A percentile compares a stretch with the other conserved stretches of the same genome.
phyloP scores from a whole-genome alignment of 257 asterid genomes.

The Forsythia viridissima region DNA sequence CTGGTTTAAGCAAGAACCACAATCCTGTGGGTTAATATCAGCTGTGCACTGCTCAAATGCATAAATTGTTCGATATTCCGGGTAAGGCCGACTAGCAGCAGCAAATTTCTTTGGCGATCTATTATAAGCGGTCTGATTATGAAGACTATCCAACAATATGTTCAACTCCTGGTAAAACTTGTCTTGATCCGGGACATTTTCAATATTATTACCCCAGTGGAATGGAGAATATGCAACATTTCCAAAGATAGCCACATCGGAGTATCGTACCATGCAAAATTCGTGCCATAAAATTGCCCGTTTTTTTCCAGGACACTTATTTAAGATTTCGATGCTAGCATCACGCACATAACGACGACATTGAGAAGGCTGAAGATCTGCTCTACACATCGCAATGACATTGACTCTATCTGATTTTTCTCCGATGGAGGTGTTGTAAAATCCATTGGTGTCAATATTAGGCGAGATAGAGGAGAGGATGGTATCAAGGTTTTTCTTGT shows the following conservation, averaged over 20 bases:
- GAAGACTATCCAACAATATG: constrained; percentile 17
- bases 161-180: constrained; percentile 17
- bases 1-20: not conserved
- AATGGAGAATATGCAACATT: too few relatives aligned
- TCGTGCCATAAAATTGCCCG: too few relatives aligned
- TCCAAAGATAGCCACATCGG: too few relatives aligned
- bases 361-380: constrained; percentile 1
- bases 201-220: too few relatives aligned
- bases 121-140: constrained; percentile 8
- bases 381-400: constrained; percentile 26
- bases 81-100: not conserved
- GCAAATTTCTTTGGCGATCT: constrained; percentile 22
- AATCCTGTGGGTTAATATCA: not conserved
- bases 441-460: constrained; percentile 4
- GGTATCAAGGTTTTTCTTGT: constrained; percentile 20
- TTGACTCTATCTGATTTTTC: constrained; percentile 18
- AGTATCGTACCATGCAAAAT: too few relatives aligned
- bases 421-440: not conserved
- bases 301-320: too few relatives aligned
- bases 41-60: constrained; percentile 27
- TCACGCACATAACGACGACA: too few relatives aligned
- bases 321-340: too few relatives aligned
- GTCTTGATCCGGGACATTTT: not conserved
- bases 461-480: constrained; percentile 13
- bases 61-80: not conserved